These are phyloP conservation scores for Beauveria varroae DNA, from an alignment of 2,329 filamentous ascomycete species.

Conservation along the genomic window DNA sequence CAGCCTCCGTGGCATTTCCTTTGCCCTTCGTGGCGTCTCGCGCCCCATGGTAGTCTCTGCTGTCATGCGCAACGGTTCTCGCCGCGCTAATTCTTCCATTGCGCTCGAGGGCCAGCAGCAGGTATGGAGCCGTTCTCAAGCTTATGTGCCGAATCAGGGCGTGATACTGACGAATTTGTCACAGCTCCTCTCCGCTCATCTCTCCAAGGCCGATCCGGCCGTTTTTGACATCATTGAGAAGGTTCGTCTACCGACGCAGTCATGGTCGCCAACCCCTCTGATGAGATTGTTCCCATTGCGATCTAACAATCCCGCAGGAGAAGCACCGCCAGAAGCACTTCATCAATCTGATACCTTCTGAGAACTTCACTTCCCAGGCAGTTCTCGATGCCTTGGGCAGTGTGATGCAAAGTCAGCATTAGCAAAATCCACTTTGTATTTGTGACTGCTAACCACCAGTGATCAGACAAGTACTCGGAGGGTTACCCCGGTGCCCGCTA, in stretches of 20 bases:
- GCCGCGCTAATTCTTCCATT: constrained; percentile 38
- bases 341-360: constrained; percentile 92
- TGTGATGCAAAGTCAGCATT: constrained; percentile 77
- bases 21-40: constrained; percentile 37
- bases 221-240: constrained; percentile 88
- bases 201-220: constrained; percentile 77
- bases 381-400: constrained; percentile 87
- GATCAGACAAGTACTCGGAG: constrained; percentile 89
- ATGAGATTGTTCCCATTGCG: neutral
- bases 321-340: constrained; percentile 96
- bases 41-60: constrained; percentile 20
- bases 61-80: constrained; percentile 19
- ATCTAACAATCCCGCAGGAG: constrained; percentile 51
- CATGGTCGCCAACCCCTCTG: neutral
- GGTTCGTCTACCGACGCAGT: constrained; percentile 41
- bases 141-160: constrained; percentile 5
- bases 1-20: constrained; percentile 40
- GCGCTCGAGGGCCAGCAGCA: constrained; percentile 51
- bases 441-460: constrained; percentile 22
- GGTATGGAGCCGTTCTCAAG: constrained; percentile 30
- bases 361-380: constrained; percentile 92
- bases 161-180: neutral
- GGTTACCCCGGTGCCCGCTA: constrained; percentile 94
- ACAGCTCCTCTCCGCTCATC: constrained; percentile 70
- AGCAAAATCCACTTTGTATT: constrained; percentile 9